Conservation (phyloP, 257 asterid species). For the Fraxinus excelsior region DNA sequence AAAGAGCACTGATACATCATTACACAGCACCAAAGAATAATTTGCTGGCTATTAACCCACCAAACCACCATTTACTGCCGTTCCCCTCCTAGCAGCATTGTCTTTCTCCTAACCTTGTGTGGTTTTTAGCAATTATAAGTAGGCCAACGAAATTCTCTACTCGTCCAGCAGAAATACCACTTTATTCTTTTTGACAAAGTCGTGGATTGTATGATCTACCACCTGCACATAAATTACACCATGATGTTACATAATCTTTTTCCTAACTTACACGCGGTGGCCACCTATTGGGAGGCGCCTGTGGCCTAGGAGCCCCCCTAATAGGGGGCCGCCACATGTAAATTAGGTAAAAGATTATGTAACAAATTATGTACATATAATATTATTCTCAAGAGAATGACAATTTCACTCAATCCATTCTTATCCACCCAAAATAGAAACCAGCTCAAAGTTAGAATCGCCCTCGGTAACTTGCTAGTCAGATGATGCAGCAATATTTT, state of each 20-base stretch:
- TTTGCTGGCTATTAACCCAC: not conserved
- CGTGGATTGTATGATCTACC: conserved; percentile 76
- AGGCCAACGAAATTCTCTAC: conserved; percentile 18
- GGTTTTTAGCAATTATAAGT: not conserved
- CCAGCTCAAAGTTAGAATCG: too few relatives aligned
- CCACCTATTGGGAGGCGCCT: too few relatives aligned
- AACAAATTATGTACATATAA: too few relatives aligned
- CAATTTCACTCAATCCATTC: not conserved
- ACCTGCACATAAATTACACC: conserved; percentile 51
- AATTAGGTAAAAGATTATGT: too few relatives aligned
- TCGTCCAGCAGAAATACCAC: conserved; percentile 54
- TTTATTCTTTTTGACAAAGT: conserved; percentile 46
- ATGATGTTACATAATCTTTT: too few relatives aligned
- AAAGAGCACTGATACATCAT: not conserved
- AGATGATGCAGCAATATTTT: too few relatives aligned
- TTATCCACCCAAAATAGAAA: not conserved
- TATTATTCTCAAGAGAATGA: too few relatives aligned
- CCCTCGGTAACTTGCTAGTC: too few relatives aligned
- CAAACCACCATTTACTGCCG: too few relatives aligned
- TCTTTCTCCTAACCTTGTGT: not conserved
- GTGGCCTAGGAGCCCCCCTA: too few relatives aligned
- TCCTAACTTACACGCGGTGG: too few relatives aligned
- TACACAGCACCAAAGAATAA: not conserved
- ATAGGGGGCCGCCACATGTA: too few relatives aligned
- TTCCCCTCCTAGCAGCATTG: not conserved